Base-by-base conservation (phyloP, 2,329 filamentous ascomycete genomes). In the Aspergillus sp. region DNA sequence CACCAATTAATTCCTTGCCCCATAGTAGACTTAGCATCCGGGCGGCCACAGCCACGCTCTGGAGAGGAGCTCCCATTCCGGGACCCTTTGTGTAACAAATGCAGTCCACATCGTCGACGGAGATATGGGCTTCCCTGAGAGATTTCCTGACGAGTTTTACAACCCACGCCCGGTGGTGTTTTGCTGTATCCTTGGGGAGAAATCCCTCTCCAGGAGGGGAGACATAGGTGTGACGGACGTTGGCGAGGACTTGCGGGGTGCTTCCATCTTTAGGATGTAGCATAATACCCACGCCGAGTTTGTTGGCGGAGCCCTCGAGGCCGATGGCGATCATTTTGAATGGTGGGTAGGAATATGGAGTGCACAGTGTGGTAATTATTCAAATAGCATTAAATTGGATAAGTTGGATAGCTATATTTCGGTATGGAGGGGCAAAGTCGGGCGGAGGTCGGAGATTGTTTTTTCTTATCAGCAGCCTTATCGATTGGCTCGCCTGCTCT, bases 41-140 rank as follows among this genome's bases (percentile, higher is more conserved):
- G 19, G 93, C 95, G 1, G 88, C 93, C 37, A 98, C 80, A 33
- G 93, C 93, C 13, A 96, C 91, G 60, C 88, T 87, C 61, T 93
- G 89, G 27, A 99, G 81, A 7, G 95, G 95, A 40, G 91, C 93
- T 58, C 95, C 95, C 95, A 99, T 99, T 0, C 95, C 95, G 0
- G 95, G 95, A 0, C 95, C 95, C 71, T 90, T 89, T 2, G 95
- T 99, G 79, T 93, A 99, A 82, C 93, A 97, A 66, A 99, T 89
- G 76, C 92, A 96, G 75, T 93, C 87, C 46, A 99, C 83, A 71
- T 96, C 88, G 12, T 78, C 69, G 13, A 87, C 75, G 0, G 75
- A 68, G 3, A 90, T 72, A 19, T 79, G 78, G 0, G 93, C 91
- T 64, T 89, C 86, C 57, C 82, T 80, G 61, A 99, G 84, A 4